Base-by-base conservation (phyloP, 2,329 filamentous ascomycete genomes). In the Aspergillus ochraceoroseus region DNA sequence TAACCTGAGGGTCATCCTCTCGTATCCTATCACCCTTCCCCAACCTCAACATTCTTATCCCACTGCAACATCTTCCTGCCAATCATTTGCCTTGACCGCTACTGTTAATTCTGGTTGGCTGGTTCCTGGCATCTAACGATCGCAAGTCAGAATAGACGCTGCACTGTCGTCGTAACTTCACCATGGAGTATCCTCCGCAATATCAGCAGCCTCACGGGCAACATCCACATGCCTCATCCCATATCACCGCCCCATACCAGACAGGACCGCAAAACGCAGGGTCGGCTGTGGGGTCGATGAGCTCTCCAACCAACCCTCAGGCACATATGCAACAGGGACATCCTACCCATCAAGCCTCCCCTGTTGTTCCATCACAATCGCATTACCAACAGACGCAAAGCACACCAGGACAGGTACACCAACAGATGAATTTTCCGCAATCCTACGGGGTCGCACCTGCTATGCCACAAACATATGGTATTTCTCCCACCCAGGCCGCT, bases 401-500 rank as follows among this genome's bases (percentile, higher is more conserved):
- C 58, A 75, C 81, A 53, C 71, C 71, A 34, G 77, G 79, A 36
- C 63, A 68, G 26, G 72, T 78, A 48, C 76, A 79, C 58, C 77
- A 77, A 52, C 82, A 84, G 68, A 86, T 82, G 75, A 87, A 82
- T 70, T 95, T 95, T 66, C 79, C 85, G 57, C 78, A 84, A 62
- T 74, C 80, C 49, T 90, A 88, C 61, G 82, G 79, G 43, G 84
- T 89, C 42, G 74, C 83, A 47, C 75, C 80, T 55, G 75, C 75
- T 57, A 87, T 94, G 79, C 82, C 85, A 38, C 70, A 73, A 44
- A 70, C 69, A 14, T 94, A 94, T 70, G 82, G 77, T 43, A 87
- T 90, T 67, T 83, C 83, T 22, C 79, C 83, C 13, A 87, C 88
- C 32, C 87, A 94, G 65, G 88, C 88, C 9, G 89, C 90, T 34